These are phyloP conservation scores for Graphium sp. DNA, from an alignment of 2,329 filamentous ascomycete genomes.

Conservation along the genomic window DNA sequence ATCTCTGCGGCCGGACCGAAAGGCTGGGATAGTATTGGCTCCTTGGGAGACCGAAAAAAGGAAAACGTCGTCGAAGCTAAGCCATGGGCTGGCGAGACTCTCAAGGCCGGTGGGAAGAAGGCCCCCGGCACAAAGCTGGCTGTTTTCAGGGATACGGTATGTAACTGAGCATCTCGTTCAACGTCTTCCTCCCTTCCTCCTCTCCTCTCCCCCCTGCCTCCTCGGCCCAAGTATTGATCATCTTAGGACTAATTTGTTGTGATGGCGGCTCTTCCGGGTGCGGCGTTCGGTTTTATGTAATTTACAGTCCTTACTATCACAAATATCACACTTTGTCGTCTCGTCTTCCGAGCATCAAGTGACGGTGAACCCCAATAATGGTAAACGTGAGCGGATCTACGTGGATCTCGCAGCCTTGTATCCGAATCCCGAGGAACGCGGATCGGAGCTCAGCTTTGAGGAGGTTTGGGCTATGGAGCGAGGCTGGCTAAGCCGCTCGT, in stretches of 20 bases:
- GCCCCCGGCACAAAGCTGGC: conserved; percentile 60
- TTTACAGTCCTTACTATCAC: conserved; percentile 39
- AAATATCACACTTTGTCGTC: conserved; percentile 51
- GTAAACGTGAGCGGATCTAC: conserved; percentile 72
- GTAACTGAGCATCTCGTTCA: conserved; percentile 16
- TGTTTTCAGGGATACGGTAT: conserved; percentile 93
- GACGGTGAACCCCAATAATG: conserved; percentile 65
- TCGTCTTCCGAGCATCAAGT: conserved; percentile 59
- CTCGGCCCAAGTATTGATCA: conserved; percentile 59
- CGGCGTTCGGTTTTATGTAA: conserved; percentile 19
- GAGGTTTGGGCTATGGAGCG: conserved; percentile 68
- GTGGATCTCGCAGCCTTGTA: conserved; percentile 79
- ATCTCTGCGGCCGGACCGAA: conserved; percentile 38
- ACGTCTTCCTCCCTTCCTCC: conserved; percentile 4
- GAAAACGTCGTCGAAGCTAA: conserved; percentile 78
- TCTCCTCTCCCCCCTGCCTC: conserved; percentile 13
- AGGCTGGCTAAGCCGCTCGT: conserved; percentile 47
- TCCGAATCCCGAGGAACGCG: conserved; percentile 53
- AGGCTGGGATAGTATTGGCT: conserved; percentile 87
- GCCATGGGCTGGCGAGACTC: conserved; percentile 81
- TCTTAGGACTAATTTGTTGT: conserved; percentile 84
- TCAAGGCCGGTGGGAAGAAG: conserved; percentile 77
- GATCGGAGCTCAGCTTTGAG: conserved; percentile 75
- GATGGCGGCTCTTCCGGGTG: conserved; percentile 10
- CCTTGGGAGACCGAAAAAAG: conserved; percentile 76